Conservation (phyloP, 78 protist species). For the Guillardia theta region DNA sequence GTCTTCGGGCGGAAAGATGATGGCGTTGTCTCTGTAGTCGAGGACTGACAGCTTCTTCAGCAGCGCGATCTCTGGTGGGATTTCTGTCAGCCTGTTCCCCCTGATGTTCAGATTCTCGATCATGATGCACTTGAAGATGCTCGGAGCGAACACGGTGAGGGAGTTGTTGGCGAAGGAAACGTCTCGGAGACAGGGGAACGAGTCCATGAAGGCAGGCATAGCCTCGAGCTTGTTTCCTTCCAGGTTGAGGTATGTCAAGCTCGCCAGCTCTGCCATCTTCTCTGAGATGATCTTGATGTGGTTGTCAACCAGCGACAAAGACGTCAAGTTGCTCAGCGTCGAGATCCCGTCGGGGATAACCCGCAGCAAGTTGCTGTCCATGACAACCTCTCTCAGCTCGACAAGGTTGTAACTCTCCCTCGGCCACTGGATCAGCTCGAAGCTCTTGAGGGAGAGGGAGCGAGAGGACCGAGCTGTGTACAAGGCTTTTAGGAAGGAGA, state of each 20-base stretch:
- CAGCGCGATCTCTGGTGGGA: slow-evolving; percentile 8
- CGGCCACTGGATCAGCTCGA: too few species aligned
- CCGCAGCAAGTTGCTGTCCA: too few species aligned
- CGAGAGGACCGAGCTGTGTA: too few species aligned
- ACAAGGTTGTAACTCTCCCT: too few species aligned
- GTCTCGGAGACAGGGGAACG: neutral
- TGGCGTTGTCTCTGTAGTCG: neutral
- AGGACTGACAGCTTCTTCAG: neutral
- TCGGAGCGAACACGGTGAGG: neutral
- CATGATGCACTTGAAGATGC: neutral
- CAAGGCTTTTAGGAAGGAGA: too few species aligned
- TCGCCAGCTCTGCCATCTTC: neutral
- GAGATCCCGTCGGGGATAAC: neutral
- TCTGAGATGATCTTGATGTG: neutral
- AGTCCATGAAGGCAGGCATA: neutral
- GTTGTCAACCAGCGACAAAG: neutral
- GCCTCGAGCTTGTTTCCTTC: neutral
- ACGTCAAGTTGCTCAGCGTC: neutral
- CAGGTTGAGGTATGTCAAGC: neutral
- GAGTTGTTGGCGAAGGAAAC: neutral
- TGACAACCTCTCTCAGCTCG: too few species aligned
- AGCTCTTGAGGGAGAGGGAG: too few species aligned
- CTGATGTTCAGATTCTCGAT: neutral
- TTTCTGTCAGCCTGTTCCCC: neutral
- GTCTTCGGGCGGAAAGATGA: slow-evolving; percentile 11